Evolutionary conservation across 345 rosid species (phyloP).

Genomic region (Sisymbrium altissimum): DNA sequence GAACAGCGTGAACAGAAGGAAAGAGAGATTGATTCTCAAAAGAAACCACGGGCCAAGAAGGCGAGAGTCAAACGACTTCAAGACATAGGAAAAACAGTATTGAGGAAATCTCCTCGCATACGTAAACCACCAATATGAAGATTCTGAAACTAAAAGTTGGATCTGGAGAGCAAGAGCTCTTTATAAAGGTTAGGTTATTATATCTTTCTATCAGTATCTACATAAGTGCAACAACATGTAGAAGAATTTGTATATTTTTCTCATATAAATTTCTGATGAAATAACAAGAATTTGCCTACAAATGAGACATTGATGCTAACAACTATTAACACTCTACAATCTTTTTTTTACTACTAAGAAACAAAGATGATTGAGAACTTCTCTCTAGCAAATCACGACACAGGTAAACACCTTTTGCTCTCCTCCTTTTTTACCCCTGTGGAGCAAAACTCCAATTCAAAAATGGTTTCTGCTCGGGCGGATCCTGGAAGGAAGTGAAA

Average conservation of each 20-base stretch:
- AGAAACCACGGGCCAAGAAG: conserved; percentile 3
- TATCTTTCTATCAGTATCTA: neutral
- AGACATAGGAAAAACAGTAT: conserved; percentile 11
- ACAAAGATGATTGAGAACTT: conserved; percentile 1
- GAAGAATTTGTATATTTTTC: conserved; percentile 6
- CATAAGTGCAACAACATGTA: conserved; percentile 11
- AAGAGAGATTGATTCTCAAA: neutral
- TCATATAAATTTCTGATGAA: conserved; percentile 2
- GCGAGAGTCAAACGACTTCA: conserved; percentile 1
- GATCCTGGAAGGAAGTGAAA: conserved; percentile 27
- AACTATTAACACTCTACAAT: conserved; percentile 29
- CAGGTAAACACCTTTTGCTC: neutral
- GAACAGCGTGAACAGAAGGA: conserved; percentile 8
- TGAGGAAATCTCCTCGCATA: conserved; percentile 18
- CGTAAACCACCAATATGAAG: neutral
- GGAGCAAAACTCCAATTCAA: conserved; percentile 34
- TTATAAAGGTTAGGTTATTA: conserved; percentile 2
- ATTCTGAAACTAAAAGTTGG: neutral
- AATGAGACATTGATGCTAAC: conserved; percentile 24
- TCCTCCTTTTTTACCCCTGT: neutral
- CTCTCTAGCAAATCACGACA: conserved; percentile 2
- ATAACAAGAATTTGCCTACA: conserved; percentile 27
- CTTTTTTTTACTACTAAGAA: conserved; percentile 17
- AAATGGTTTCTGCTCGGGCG: conserved; percentile 33
- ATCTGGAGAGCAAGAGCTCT: neutral